Evolutionary conservation across 1,284 basidiomycete species (phyloP).

Genomic region (Ustilago loliicola): DNA sequence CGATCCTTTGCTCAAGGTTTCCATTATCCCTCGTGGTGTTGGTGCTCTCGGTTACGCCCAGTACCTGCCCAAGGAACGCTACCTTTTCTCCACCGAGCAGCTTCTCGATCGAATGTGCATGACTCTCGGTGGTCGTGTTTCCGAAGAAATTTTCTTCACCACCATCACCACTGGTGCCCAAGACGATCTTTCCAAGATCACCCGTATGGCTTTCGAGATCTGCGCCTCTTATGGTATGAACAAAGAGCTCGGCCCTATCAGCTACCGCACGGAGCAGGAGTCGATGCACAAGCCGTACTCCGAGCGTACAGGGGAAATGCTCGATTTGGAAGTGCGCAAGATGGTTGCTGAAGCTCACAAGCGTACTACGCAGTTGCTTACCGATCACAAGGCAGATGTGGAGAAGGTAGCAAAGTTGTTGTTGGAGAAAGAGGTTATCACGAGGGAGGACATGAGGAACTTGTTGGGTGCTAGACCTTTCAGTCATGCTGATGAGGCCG

Average conservation of each 20-base stretch:
- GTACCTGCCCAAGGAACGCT: constrained; percentile 96
- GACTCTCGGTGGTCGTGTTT: constrained; percentile 98
- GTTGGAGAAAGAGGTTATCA: constrained; percentile 94
- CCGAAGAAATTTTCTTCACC: constrained; percentile 98
- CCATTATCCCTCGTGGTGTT: constrained; percentile 96
- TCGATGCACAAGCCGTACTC: constrained; percentile 97
- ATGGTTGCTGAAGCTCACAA: constrained; percentile 92
- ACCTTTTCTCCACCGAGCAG: constrained; percentile 93
- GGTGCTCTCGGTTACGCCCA: constrained; percentile 96
- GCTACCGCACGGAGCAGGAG: constrained; percentile 90
- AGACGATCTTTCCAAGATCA: constrained; percentile 97
- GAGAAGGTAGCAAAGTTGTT: constrained; percentile 93
- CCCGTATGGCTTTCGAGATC: constrained; percentile 95
- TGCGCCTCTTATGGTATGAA: constrained; percentile 84
- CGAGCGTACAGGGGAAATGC: constrained; percentile 93
- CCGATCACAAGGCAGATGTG: constrained; percentile 85
- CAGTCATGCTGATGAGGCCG: constrained; percentile 76
- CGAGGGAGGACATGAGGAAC: constrained; percentile 88
- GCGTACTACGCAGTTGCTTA: constrained; percentile 86
- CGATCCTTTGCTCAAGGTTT: constrained; percentile 96
- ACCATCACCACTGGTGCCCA: constrained; percentile 97
- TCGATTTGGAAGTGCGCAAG: constrained; percentile 89
- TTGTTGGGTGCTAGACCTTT: constrained; percentile 89
- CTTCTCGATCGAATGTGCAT: constrained; percentile 96
- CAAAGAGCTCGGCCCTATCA: constrained; percentile 90